Conservation (phyloP, 1,139 yeast species). For the Hyphopichia buzzinii region DNA sequence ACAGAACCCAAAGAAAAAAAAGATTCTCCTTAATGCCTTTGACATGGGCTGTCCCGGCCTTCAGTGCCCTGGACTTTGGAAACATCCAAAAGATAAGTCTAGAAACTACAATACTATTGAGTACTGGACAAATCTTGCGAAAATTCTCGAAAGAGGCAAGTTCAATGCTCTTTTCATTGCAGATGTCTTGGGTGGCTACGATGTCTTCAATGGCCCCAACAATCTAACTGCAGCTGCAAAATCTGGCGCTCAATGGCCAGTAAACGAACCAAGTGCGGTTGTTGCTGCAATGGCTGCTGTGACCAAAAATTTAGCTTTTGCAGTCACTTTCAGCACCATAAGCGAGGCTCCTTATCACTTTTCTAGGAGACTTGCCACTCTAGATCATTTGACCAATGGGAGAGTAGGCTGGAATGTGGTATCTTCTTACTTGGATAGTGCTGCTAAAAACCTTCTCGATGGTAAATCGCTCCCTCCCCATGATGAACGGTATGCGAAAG, state of each 20-base stretch:
- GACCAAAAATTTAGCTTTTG: slow-evolving; percentile 38
- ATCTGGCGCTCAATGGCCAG: slow-evolving; percentile 44
- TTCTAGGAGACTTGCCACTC: slow-evolving; percentile 41
- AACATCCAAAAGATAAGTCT: slow-evolving; percentile 39
- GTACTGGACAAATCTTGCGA: slow-evolving; percentile 46
- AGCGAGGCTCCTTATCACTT: slow-evolving; percentile 46
- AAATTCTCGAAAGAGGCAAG: slow-evolving; percentile 44
- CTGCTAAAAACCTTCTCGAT: slow-evolving; percentile 37
- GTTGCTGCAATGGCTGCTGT: slow-evolving; percentile 42
- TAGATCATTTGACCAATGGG: slow-evolving; percentile 43
- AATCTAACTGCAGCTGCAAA: slow-evolving; percentile 35
- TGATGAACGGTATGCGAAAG: slow-evolving; percentile 38
- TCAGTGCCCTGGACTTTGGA: slow-evolving; percentile 43
- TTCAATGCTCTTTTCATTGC: slow-evolving; percentile 46
- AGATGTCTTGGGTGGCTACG: slow-evolving; percentile 46
- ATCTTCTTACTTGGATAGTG: slow-evolving; percentile 39
- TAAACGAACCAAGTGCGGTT: slow-evolving; percentile 41
- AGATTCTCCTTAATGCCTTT: slow-evolving; percentile 36
- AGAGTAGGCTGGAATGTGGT: slow-evolving; percentile 48
- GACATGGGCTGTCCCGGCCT: slow-evolving; percentile 40
- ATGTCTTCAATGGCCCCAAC: slow-evolving; percentile 39
- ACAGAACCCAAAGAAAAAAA: slow-evolving; percentile 10
- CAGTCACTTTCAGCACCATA: slow-evolving; percentile 43
- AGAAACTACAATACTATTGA: slow-evolving; percentile 36
- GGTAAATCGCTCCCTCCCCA: slow-evolving; percentile 36